Conservation (phyloP, 768 basidiomycete species). For the Tulasnella sp. region DNA sequence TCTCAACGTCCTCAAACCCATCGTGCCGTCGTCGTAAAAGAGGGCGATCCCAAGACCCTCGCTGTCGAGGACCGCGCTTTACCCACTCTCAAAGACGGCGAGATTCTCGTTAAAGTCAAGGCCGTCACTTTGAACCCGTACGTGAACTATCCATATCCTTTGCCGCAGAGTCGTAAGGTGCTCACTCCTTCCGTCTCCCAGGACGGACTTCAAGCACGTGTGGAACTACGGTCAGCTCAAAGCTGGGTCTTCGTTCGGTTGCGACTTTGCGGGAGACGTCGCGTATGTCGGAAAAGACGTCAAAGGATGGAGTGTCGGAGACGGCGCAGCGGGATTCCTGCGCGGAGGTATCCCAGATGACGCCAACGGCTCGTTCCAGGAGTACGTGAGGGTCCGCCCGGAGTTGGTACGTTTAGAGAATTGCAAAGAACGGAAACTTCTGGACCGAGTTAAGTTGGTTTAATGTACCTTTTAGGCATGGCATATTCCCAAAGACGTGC, state of each 20-base stretch:
- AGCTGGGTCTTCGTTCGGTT: slow-evolving; percentile 14
- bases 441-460: neutral
- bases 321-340: slow-evolving; percentile 18
- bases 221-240: neutral
- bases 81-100: neutral
- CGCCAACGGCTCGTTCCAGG: slow-evolving; percentile 1
- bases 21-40: neutral
- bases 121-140: slow-evolving; percentile 17
- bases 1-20: neutral
- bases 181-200: neutral
- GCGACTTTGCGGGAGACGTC: slow-evolving; percentile 19
- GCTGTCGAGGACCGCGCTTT: neutral
- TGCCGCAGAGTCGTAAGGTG: neutral
- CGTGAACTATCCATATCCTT: neutral
- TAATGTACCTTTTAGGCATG: slow-evolving; percentile 7
- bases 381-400: slow-evolving; percentile 16
- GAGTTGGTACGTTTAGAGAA: slow-evolving; percentile 8
- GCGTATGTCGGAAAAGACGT: slow-evolving; percentile 16
- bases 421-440: neutral
- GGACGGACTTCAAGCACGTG: slow-evolving; percentile 8
- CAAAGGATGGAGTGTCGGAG: slow-evolving; percentile 16
- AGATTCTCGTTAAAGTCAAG: slow-evolving; percentile 12
- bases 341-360: neutral
- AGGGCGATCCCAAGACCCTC: neutral
- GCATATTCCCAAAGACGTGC: slow-evolving; percentile 14